Base-by-base conservation (phyloP, 257 asterid species). In the Capsicum chinense region DNA sequence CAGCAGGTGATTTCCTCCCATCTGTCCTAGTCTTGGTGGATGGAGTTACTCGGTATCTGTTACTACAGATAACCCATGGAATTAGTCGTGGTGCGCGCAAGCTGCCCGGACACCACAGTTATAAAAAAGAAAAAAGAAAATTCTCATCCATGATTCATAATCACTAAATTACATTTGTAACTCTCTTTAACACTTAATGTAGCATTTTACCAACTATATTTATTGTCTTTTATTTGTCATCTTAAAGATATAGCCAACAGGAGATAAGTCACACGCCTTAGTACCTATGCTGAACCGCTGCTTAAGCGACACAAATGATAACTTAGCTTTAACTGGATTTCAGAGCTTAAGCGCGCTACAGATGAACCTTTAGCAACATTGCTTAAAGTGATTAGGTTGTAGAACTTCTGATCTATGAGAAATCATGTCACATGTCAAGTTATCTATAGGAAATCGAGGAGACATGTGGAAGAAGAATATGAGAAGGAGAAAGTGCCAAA, bases 171-270 rank as follows among this genome's bases (percentile, higher is more conserved):
- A 68, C 76, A 37, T 68, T 39, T 39, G 26, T 69, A 69, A 69
- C 78, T 16, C 78, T 69, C 33, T 68, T 69, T 69, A 69, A 42
- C 56, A 69, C 6, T 39, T 69, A 47, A 39, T 39, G 33, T 69
- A 69, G 78, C 56, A 39, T 39, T 13, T 69, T 69, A 69, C 78
- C 21, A 39, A 69, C 78, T 69, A 69, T 54, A 69, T 39, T 39
- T 67, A 67, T 69, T 16, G 14, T 69, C 78, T 16, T 39, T 8
- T 15, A 69, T 69, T 69, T 26, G 54, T 13, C 54, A 21, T 69
- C 78, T 16, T 69, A 69, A 69, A 69, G 78, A 39, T 69, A 39
- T 4, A 39, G 33, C 13, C 67, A n/a, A 60, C 54, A 42, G 2
- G 78, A 69, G 76, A 69, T 69, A 33, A 39, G 78, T 2, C 26